These are phyloP conservation scores for Phaeotremella fagi DNA, from an alignment of 768 basidiomycete genomes.

Conservation along the genomic window DNA sequence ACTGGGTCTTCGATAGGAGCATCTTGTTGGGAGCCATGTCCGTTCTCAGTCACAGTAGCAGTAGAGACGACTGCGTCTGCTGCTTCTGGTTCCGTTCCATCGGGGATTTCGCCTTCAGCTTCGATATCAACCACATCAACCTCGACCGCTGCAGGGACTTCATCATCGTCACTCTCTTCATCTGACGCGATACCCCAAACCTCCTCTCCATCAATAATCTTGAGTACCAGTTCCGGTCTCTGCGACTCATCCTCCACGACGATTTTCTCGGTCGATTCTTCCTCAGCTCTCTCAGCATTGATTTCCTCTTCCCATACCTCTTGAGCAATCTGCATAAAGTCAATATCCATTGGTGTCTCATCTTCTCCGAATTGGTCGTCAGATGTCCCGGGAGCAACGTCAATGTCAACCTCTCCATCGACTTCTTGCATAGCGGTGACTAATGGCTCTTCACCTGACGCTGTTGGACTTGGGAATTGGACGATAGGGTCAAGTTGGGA, in stretches of 20 bases:
- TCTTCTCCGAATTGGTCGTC: too few species aligned
- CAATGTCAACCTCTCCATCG: neutral
- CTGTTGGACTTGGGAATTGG: neutral
- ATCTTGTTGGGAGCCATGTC: too few species aligned
- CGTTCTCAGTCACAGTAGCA: too few species aligned
- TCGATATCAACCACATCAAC: too few species aligned
- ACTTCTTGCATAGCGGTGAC: neutral
- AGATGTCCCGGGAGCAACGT: neutral
- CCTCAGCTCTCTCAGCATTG: too few species aligned
- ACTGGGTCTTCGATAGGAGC: too few species aligned
- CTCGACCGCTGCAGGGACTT: neutral
- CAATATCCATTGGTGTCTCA: too few species aligned
- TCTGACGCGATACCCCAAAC: neutral
- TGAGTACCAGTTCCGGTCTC: neutral
- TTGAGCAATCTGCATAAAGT: neutral
- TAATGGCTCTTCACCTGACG: neutral
- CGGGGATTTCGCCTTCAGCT: too few species aligned
- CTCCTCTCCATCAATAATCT: slow-evolving; percentile 11
- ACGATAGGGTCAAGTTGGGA: neutral
- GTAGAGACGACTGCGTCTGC: too few species aligned
- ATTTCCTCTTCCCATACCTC: neutral
- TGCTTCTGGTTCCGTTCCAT: too few species aligned
- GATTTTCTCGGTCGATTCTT: neutral
- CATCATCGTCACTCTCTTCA: neutral
- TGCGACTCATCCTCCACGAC: neutral